Conservation (phyloP, 176 grass and related monocot genomes). For the Rhynchospora breviuscula region DNA sequence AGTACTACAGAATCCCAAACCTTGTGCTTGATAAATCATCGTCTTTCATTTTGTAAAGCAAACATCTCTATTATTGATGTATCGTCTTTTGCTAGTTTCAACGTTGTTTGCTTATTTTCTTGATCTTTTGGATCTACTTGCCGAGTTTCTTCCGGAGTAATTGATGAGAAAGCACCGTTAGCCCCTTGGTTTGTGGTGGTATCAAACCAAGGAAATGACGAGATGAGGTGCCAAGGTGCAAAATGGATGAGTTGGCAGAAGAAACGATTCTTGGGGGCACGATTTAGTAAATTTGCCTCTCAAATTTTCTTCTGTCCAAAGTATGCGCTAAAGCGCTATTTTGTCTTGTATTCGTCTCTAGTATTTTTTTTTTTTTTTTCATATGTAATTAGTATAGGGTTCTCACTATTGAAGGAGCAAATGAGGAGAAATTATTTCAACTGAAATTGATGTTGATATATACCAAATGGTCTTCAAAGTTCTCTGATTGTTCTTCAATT, state of each 20-base stretch:
- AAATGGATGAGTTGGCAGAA: constrained; percentile 32
- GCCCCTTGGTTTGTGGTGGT: constrained; percentile 41
- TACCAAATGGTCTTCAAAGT: constrained; percentile 43
- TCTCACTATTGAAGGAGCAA: constrained; percentile 4
- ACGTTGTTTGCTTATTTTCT: neutral
- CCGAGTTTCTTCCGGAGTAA: neutral
- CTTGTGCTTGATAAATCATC: neutral
- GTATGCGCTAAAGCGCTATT: neutral
- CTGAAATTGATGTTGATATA: constrained; percentile 32
- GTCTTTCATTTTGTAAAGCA: neutral
- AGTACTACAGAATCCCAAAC: neutral
- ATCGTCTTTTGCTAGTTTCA: neutral
- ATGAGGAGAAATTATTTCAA: constrained; percentile 33
- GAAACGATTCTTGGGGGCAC: constrained; percentile 17
- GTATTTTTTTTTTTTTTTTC: neutral
- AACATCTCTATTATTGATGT: neutral
- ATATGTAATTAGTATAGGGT: neutral
- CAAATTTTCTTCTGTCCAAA: constrained; percentile 38
- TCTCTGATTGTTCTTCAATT: constrained; percentile 36
- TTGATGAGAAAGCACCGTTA: constrained; percentile 34
- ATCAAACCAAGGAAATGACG: constrained; percentile 40
- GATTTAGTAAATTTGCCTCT: constrained; percentile 22
- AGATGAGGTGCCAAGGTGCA: constrained; percentile 37
- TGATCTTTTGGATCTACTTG: neutral
- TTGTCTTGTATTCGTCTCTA: neutral